Conservation (phyloP, 768 basidiomycete species). For the Xerocomellus intermedius region DNA sequence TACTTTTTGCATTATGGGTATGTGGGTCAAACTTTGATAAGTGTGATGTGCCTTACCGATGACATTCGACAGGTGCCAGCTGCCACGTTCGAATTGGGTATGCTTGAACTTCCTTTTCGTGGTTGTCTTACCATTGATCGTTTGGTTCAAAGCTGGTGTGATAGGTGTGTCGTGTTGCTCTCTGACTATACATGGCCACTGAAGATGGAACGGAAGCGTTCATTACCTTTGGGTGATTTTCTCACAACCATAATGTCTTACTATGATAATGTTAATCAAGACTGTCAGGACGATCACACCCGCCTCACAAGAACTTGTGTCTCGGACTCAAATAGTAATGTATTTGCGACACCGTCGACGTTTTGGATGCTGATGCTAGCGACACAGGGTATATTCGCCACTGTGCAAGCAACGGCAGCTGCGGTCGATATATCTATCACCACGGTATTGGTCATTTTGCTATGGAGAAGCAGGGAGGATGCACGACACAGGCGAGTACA, state of each 20-base stretch:
- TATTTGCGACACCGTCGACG: neutral
- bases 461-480: conserved; percentile 17
- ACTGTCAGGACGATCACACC: conserved; percentile 10
- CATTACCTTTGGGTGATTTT: conserved; percentile 13
- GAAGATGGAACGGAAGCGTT: conserved; percentile 8
- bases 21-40: conserved; percentile 1
- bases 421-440: conserved; percentile 19
- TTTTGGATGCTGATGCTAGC: neutral
- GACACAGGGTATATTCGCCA: conserved; percentile 8
- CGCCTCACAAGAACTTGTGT: conserved; percentile 10
- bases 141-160: conserved; percentile 7
- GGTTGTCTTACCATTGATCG: neutral
- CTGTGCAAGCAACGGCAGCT: conserved; percentile 4
- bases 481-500: conserved; percentile 11
- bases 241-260: too few relatives aligned
- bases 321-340: conserved; percentile 8
- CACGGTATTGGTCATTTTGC: conserved; percentile 2
- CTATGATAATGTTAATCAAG: neutral
- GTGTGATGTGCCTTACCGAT: neutral
- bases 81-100: conserved; percentile 18
- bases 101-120: neutral
- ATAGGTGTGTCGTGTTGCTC: conserved; percentile 6
- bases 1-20: conserved; percentile 15
- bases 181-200: neutral
- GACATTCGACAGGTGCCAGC: conserved; percentile 13